These are phyloP conservation scores for Aurantiochytrium sp. DNA, from an alignment of 108 stramenopile genomes.

Conservation along the genomic window DNA sequence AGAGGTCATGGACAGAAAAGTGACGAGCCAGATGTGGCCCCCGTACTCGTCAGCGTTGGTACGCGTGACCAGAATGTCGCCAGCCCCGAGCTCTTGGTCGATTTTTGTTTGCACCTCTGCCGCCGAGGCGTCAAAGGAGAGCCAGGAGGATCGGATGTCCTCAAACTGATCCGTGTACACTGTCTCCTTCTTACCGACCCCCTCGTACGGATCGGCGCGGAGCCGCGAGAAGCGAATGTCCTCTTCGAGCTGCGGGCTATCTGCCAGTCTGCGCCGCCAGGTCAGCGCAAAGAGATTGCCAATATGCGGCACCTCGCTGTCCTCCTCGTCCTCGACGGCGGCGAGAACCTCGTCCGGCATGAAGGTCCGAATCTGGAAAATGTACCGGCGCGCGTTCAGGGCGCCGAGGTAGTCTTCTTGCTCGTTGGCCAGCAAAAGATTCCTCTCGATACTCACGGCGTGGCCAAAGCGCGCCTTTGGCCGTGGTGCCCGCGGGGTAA, in stretches of 20 bases:
- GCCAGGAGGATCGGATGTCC: not conserved
- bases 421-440: not conserved
- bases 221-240: not conserved
- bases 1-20: not conserved
- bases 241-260: not conserved
- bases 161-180: not conserved
- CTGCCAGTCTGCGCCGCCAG: not conserved
- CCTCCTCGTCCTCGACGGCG: not conserved
- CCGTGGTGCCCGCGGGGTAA: not conserved
- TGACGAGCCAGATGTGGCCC: not conserved
- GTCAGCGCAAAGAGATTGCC: slow-evolving; percentile 32
- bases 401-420: not conserved
- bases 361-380: not conserved
- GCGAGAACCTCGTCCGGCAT: not conserved
- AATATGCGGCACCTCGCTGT: not conserved
- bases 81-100: not conserved
- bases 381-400: not conserved
- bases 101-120: not conserved
- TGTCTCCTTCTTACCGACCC: not conserved
- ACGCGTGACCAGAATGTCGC: not conserved
- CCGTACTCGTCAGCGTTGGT: not conserved
- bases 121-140: not conserved
- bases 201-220: not conserved
- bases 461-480: not conserved
- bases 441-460: not conserved